Base-by-base conservation (phyloP, 2,329 filamentous ascomycete species). In the Pseudodiploospora longispora region DNA sequence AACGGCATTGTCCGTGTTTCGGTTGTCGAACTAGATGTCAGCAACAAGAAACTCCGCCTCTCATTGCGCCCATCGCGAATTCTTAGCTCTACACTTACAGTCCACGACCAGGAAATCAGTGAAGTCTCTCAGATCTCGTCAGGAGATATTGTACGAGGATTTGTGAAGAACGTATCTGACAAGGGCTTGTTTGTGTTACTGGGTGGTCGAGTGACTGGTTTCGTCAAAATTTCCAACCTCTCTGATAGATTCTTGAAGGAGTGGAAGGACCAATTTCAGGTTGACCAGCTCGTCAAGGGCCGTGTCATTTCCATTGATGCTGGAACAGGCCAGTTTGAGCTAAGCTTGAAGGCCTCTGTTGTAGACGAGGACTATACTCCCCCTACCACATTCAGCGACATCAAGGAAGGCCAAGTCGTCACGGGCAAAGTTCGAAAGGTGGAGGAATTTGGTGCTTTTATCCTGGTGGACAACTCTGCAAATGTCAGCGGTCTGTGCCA, bases 401-500 rank as follows among this genome's bases (percentile, higher is more conserved):
- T 97, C 45, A 80, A 84, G 58, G 70, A 77, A 49, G 90, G 89
- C 6, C 86, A 95, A 63, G 70, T 89, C 30, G 76, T 98, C 31
- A 95, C 87, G 9, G 93, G 90, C 40, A 95, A 87, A 59, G 80
- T 98, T 44, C 83, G 90, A 55, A 95, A 94, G 65, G 89, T 97
- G 2, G 87, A 95, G 58, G 86, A 95, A 30, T 98, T 90, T 61
- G 93, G 93, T 52, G 91, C 91, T 5, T 98, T 98, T 62, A 85
- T 98, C 54, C 79, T 94, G 36, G 72, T 98, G 19, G 88, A 96
- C 62, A 82, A 85, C 48, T 94, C 90, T 4, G 75, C 79, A 44
- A 95, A 95, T 54, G 80, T 98, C 50, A 95, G 91, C 54, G 93
- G 93, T 49, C 75, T 98, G 7, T 97, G 91, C 62, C 93, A 98